Conservation (phyloP, 306 rosid species). For the Cucurbita ficifolia region DNA sequence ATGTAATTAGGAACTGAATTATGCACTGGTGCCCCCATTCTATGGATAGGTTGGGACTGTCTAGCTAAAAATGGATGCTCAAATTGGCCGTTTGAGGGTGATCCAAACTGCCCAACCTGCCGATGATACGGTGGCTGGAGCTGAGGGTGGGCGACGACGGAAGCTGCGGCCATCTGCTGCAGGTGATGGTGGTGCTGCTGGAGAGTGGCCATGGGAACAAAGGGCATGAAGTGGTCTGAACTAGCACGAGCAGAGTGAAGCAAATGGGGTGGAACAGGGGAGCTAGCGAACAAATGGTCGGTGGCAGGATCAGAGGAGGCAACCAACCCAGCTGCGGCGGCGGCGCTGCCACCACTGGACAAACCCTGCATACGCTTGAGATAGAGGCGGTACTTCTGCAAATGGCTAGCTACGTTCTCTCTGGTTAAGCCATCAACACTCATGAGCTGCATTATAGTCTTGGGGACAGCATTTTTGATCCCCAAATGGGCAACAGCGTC, state of each 20-base stretch:
- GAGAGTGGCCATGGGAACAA: conserved; percentile 57
- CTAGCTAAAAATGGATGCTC: conserved; percentile 68
- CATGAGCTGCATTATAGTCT: conserved; percentile 99
- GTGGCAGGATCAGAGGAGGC: conserved; percentile 52
- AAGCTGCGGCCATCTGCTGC: conserved; percentile 46
- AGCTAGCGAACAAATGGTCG: conserved; percentile 79
- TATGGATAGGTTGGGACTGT: conserved; percentile 51
- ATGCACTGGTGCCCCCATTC: conserved; percentile 63
- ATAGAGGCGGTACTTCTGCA: conserved; percentile 89
- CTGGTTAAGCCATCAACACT: conserved; percentile 92
- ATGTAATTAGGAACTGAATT: conserved; percentile 37
- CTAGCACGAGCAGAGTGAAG: conserved; percentile 53
- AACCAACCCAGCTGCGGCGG: conserved; percentile 18
- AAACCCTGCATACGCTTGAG: conserved; percentile 90
- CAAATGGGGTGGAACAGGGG: conserved; percentile 82
- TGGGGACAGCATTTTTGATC: conserved; percentile 89
- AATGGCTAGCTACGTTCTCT: conserved; percentile 90
- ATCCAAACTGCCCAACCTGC: conserved; percentile 77
- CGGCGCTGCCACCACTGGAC: conserved; percentile 30
- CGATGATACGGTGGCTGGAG: conserved; percentile 51
- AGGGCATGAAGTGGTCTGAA: conserved; percentile 81
- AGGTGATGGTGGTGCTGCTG: conserved; percentile 74
- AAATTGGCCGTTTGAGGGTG: conserved; percentile 73
- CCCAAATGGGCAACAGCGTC: conserved; percentile 96
- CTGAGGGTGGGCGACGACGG: conserved; percentile 30